Evolutionary conservation across 75 land plant genomes (phyloP).

Genomic region (Larix kaempferi): DNA sequence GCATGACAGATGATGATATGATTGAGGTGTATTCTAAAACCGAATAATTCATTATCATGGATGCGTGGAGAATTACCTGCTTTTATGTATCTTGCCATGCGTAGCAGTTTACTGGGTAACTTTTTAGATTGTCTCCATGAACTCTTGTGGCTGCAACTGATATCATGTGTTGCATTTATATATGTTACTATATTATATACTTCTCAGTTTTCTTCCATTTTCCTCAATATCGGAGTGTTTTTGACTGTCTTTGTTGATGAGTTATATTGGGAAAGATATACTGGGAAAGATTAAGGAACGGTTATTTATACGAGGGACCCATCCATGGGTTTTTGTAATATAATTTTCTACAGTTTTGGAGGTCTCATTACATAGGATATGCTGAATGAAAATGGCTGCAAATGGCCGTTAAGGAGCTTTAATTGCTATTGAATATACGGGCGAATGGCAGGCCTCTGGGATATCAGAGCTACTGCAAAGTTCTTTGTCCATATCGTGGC

Average conservation of each 20-base stretch:
- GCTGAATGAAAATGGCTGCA: neutral
- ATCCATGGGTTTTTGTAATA: neutral
- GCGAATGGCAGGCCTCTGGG: too few relatives aligned
- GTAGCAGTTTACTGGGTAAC: neutral
- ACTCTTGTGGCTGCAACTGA: neutral
- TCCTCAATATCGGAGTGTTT: too few relatives aligned
- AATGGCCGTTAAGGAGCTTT: neutral
- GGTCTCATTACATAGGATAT: neutral
- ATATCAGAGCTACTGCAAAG: neutral
- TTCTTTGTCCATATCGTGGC: neutral
- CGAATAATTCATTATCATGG: neutral
- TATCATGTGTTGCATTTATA: neutral
- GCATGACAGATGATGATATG: slow-evolving; percentile 80
- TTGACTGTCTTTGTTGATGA: neutral
- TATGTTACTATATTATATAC: neutral
- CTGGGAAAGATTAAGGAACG: neutral
- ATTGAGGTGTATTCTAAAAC: slow-evolving; percentile 58
- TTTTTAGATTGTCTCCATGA: neutral
- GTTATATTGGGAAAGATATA: neutral
- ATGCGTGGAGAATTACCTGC: neutral
- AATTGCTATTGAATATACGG: neutral
- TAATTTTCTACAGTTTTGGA: neutral
- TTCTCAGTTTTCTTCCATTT: neutral
- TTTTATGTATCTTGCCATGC: neutral
- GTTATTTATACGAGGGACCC: neutral